A percentile compares a stretch with the other conserved stretches of the same genome.
Conservation (phyloP, 176 grass and related monocot genomes). For the Cymbopogon citratus region DNA sequence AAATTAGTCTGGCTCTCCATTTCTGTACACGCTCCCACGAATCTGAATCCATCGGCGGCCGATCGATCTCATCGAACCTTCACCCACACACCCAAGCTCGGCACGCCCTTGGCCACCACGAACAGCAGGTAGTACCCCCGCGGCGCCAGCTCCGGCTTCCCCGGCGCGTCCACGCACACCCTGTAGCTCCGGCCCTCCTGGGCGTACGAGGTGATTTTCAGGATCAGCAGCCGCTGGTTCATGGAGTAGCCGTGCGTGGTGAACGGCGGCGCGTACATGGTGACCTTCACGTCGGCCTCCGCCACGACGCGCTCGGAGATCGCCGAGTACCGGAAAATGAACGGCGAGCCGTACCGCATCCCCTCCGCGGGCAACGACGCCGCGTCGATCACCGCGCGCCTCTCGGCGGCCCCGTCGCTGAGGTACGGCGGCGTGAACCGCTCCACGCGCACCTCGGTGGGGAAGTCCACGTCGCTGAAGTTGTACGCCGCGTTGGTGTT, state of each 20-base stretch:
- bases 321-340: slow-evolving; percentile 43
- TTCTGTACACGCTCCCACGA: not conserved
- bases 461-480: slow-evolving; percentile 62
- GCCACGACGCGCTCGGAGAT: not conserved
- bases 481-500: slow-evolving; percentile 77
- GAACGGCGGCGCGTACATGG: slow-evolving; percentile 82
- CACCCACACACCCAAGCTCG: slow-evolving; percentile 56
- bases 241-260: slow-evolving; percentile 81
- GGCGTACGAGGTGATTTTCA: slow-evolving; percentile 30
- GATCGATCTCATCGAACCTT: slow-evolving; percentile 20
- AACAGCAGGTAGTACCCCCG: slow-evolving; percentile 67
- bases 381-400: slow-evolving; percentile 41
- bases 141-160: slow-evolving; percentile 50
- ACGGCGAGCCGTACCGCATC: slow-evolving; percentile 47
- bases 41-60: too few species aligned
- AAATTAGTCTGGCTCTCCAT: not conserved
- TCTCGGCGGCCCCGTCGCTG: not conserved
- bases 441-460: slow-evolving; percentile 81
- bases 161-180: slow-evolving; percentile 41
- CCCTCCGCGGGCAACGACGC: slow-evolving; percentile 16
- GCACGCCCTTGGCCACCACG: slow-evolving; percentile 50
- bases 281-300: slow-evolving; percentile 44
- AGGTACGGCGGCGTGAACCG: slow-evolving; percentile 72
- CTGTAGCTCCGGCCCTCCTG: slow-evolving; percentile 1
- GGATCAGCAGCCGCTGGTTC: slow-evolving; percentile 78